Evolutionary conservation across 1,139 yeast genomes (phyloP), one percentile per base, ranked within the genome.

Genomic region (Suhomyces bokatorum): DNA sequence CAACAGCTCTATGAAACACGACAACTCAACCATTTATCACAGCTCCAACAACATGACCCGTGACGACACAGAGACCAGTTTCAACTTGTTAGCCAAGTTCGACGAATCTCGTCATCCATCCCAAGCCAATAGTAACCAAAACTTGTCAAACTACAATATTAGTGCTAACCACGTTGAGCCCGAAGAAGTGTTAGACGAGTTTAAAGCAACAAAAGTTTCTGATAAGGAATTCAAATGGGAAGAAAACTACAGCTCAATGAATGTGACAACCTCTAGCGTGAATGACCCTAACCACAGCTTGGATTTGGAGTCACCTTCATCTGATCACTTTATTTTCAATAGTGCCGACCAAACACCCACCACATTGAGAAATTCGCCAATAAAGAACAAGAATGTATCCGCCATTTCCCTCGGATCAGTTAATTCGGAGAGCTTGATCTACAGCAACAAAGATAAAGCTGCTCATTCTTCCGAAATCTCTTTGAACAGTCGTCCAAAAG

Each of bases 191-290:
- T 46, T 49, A 29, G 69, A 64, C 42, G 68, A 66, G 43, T 69
- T 66, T 52, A 59, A 59, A 37, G 70, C 69, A 12, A 56, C 66
- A 16, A 58, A 59, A 42, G 53, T 51, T 28, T 51, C 52, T 2
- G 59, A 62, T 26, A 70, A 70, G 2, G 65, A 60, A 44, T 56
- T 59, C 42, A 59, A 60, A 42, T 68, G 72, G 73, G 52, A 55
- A 12, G 56, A 53, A 32, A 45, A 47, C 22, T 42, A 40, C 39
- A 42, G 38, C 22, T 31, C 42, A 3, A 40, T 43, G 13, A 42
- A 49, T 26, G 24, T 43, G 24, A 41, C 44, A 37, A 43, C 45
- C 7, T 40, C 47, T 8, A 38, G 39, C n/a, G 36, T 38, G 6
- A 40, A 41, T 13, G 48, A 41, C 7, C 44, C 39, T 46, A 13